Evolutionary conservation across 2,329 filamentous ascomycete genomes (phyloP).

Genomic region (Cladosporium austrohemisphaericum): DNA sequence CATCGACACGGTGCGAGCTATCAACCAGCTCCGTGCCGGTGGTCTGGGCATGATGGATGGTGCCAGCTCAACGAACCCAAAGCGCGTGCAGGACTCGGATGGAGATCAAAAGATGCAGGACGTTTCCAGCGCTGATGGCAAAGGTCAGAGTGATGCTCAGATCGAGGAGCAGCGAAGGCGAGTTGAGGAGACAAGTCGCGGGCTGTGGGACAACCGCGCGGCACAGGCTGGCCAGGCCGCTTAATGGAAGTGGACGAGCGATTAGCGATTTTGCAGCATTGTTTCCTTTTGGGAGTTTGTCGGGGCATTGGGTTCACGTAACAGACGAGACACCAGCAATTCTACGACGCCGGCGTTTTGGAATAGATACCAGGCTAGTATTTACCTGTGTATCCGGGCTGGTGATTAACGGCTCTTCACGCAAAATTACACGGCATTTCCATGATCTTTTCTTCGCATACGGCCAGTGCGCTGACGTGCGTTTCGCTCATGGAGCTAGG

Average conservation of each 20-base stretch:
- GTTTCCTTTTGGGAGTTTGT: not conserved
- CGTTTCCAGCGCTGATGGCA: constrained; percentile 35
- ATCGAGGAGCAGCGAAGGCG: constrained; percentile 58
- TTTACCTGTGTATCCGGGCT: not conserved
- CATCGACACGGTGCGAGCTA: constrained; percentile 64
- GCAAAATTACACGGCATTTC: too few species aligned
- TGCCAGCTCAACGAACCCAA: constrained; percentile 54
- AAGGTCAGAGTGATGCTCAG: constrained; percentile 60
- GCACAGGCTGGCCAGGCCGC: constrained; percentile 15
- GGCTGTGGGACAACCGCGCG: constrained; percentile 45
- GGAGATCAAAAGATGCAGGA: constrained; percentile 40
- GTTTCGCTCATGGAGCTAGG: too few species aligned
- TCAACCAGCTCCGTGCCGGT: constrained; percentile 63
- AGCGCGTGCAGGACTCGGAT: constrained; percentile 23
- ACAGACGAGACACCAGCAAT: not conserved
- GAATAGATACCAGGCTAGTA: not conserved
- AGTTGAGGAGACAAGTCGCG: constrained; percentile 57
- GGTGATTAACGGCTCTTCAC: too few species aligned
- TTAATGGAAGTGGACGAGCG: not conserved
- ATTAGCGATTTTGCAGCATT: not conserved
- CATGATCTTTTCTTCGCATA: too few species aligned
- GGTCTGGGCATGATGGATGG: constrained; percentile 57
- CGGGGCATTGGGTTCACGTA: not conserved
- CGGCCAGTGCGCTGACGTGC: too few species aligned
- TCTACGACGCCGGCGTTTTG: not conserved